Evolutionary conservation across 2,329 filamentous ascomycete genomes (phyloP).

Genomic region (Penicillium sp.): DNA sequence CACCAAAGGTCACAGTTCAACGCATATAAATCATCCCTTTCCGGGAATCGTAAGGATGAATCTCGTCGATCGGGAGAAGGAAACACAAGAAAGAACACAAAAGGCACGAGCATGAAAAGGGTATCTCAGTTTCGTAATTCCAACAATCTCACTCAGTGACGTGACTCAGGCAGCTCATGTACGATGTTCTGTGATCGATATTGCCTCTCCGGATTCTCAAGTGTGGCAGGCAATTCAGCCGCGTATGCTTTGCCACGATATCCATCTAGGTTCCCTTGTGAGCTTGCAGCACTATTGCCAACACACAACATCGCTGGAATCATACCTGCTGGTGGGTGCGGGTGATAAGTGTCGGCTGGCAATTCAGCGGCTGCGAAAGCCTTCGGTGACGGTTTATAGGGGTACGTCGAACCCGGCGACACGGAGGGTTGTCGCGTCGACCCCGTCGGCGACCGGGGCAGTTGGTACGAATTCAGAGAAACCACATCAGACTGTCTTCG

Average conservation of each 20-base stretch:
- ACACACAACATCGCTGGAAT: background rate
- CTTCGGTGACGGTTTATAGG: background rate
- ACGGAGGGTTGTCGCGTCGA: slow-evolving; percentile 5
- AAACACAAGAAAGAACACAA: background rate
- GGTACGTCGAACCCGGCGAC: background rate
- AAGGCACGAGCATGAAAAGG: background rate
- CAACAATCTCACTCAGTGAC: background rate
- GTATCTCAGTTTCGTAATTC: background rate
- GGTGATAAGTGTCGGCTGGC: slow-evolving; percentile 13
- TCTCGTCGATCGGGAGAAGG: background rate
- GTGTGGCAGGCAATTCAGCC: slow-evolving; percentile 8
- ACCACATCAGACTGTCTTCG: background rate
- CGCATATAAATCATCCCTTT: background rate
- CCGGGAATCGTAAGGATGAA: background rate
- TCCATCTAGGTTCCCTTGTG: background rate
- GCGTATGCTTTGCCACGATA: background rate
- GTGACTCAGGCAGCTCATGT: background rate
- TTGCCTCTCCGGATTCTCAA: background rate
- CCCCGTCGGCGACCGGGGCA: slow-evolving; percentile 4
- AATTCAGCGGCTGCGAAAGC: slow-evolving; percentile 14
- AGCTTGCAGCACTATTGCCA: background rate
- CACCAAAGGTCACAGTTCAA: background rate
- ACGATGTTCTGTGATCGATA: background rate
- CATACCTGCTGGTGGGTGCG: background rate
- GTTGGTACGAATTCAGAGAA: background rate